Conservation (phyloP, 208 protist species). For the Acanthamoeba lenticulata region DNA sequence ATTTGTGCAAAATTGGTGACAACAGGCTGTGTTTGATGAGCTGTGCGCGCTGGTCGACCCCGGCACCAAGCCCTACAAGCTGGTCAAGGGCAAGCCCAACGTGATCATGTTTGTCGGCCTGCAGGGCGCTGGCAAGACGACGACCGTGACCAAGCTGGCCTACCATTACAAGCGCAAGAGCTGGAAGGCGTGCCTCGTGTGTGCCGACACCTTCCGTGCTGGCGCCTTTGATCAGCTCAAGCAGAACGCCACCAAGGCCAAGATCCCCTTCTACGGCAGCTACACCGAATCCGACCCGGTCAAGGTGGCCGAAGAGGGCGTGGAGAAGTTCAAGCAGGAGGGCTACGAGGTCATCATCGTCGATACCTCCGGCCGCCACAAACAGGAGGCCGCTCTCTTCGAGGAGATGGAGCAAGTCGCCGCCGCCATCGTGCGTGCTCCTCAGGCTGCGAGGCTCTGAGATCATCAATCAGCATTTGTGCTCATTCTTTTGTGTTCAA, state of each 20-base stretch:
- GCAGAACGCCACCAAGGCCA: slow-evolving; percentile 99
- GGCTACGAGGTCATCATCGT: slow-evolving; percentile 98
- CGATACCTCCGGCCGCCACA: slow-evolving; percentile 98
- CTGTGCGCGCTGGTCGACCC: slow-evolving; percentile 97
- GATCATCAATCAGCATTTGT: neutral
- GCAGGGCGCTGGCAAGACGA: slow-evolving; percentile 96
- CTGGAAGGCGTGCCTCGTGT: slow-evolving; percentile 96
- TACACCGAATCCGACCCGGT: slow-evolving; percentile 96
- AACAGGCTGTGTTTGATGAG: slow-evolving; percentile 94
- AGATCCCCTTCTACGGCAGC: slow-evolving; percentile 98
- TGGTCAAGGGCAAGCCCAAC: slow-evolving; percentile 95
- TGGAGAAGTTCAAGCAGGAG: slow-evolving; percentile 94
- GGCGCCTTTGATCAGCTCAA: slow-evolving; percentile 97
- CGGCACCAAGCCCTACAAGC: slow-evolving; percentile 94
- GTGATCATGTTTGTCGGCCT: slow-evolving; percentile 99
- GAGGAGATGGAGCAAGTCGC: slow-evolving; percentile 98
- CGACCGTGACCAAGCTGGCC: slow-evolving; percentile 95
- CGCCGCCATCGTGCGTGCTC: slow-evolving; percentile 66
- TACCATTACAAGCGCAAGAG: slow-evolving; percentile 91
- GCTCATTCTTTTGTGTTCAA: slow-evolving; percentile 54
- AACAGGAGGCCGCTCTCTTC: slow-evolving; percentile 98
- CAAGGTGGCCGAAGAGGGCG: slow-evolving; percentile 95
- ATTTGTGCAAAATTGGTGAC: neutral
- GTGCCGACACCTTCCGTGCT: slow-evolving; percentile 98
- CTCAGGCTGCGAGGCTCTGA: neutral